Conservation (phyloP, 1,139 yeast genomes). For the Nakaseomyces glabratus region DNA sequence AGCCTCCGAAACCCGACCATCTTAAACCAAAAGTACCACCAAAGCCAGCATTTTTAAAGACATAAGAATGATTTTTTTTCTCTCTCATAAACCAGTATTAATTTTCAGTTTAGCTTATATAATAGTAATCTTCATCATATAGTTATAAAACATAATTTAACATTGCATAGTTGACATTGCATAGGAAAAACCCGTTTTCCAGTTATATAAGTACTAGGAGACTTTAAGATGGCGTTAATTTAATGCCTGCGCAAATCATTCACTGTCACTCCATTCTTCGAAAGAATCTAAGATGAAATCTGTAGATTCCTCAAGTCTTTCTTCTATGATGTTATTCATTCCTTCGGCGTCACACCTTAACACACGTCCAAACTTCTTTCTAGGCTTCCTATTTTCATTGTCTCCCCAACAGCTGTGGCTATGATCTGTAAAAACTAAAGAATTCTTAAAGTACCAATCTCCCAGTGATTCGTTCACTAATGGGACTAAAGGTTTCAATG, state of each 20-base stretch:
- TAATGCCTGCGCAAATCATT: slow-evolving; percentile 10
- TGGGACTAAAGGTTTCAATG: slow-evolving; percentile 69
- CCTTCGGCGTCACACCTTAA: slow-evolving; percentile 65
- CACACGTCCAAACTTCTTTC: slow-evolving; percentile 86
- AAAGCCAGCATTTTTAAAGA: slow-evolving; percentile 24
- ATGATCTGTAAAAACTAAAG: slow-evolving; percentile 69
- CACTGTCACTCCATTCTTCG: slow-evolving; percentile 35
- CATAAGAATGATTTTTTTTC: too few relatives aligned
- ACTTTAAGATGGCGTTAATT: too few relatives aligned
- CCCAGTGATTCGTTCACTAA: slow-evolving; percentile 72
- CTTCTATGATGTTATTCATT: slow-evolving; percentile 66
- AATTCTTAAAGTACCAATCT: slow-evolving; percentile 86
- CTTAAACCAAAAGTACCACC: slow-evolving; percentile 23
- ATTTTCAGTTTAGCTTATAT: too few relatives aligned
- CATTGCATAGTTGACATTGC: too few relatives aligned
- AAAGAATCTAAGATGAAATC: slow-evolving; percentile 75
- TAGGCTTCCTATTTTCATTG: slow-evolving; percentile 58
- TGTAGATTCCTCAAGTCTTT: slow-evolving; percentile 75
- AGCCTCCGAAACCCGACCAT: slow-evolving; percentile 23
- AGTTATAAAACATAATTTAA: too few relatives aligned
- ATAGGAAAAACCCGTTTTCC: slow-evolving; percentile 4
- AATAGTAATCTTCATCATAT: neutral
- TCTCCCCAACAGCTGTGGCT: slow-evolving; percentile 72
- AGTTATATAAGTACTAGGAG: too few relatives aligned
- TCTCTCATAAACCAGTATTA: too few relatives aligned